Evolutionary conservation across 2,329 filamentous ascomycete genomes (phyloP), one percentile per base, ranked within the genome.

Genomic region (Cladosporium oxysporum): DNA sequence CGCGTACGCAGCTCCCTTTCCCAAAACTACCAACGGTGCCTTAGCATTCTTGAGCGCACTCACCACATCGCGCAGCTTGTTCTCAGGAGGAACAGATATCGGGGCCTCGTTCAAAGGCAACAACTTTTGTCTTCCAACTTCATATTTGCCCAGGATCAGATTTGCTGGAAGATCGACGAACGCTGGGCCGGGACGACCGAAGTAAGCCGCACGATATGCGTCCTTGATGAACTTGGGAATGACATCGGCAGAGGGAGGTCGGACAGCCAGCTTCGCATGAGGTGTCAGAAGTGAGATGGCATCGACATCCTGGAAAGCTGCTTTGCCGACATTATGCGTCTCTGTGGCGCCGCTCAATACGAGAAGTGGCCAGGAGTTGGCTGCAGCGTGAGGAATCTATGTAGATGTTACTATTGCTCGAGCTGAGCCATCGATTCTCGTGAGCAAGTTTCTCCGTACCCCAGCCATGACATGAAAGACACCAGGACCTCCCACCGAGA

Each of bases 401-500:
- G 53, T 47, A 29, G 31, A 57, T 16, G 18, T 59, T 60, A 62
- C 47, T 53, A 53, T 62, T 47, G 10, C 16, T 29, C 18, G 23
- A 52, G 44, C 21, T 28, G 21, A 28, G 49, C n/a, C 10, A 53
- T 31, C 6, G 16, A 58, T 35, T n/a, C 7, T 44, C 28, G n/a
- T 18, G 23, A 8, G 23, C 23, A 47, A 12, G 21, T 8, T 16
- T 33, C n/a, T 62, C 72, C 81, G 64, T 79, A 84, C 83, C 53
- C 85, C 85, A 67, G 85, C 83, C 76, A 87, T 81, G 12, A 83
- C 83, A 78, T 87, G 85, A 26, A 87, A 75, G 16, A 87, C 83
- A 26, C 85, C 85, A 8, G 85, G 85, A 10, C 85, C 85, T 61
- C 85, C 85, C 2, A 87, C 85, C n/a, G 85, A 82, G 47, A 87